phyloP scores from a whole-genome alignment of 1,139 yeast genomes.

The Pichia sp. region DNA sequence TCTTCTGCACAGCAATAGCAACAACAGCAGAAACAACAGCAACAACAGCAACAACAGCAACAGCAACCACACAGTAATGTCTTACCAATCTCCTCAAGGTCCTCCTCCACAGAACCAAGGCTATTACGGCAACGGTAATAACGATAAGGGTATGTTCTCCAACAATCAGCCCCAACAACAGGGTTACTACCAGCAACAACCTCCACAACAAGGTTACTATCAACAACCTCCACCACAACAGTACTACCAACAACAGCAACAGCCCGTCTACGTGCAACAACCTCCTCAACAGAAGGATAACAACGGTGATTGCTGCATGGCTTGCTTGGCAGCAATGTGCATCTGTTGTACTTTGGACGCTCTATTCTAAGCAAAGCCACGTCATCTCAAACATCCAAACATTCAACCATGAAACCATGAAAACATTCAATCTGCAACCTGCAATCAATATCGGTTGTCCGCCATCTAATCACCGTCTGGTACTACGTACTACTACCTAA shows the following conservation, averaged over 20 bases:
- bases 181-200: slow-evolving; percentile 25
- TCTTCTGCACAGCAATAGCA: too few relatives aligned
- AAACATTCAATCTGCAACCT: too few relatives aligned
- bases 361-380: slow-evolving; percentile 41
- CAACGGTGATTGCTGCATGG: slow-evolving; percentile 50
- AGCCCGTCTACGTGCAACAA: slow-evolving; percentile 64
- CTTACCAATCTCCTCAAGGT: slow-evolving; percentile 17
- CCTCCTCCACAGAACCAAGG: slow-evolving; percentile 21
- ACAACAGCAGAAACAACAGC: not conserved
- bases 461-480: too few relatives aligned
- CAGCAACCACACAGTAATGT: slow-evolving; percentile 2
- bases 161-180: slow-evolving; percentile 30
- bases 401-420: too few relatives aligned
- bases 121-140: slow-evolving; percentile 9
- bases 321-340: slow-evolving; percentile 68
- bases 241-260: slow-evolving; percentile 49
- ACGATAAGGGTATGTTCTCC: slow-evolving; percentile 13
- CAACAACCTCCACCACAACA: slow-evolving; percentile 36
- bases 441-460: too few relatives aligned
- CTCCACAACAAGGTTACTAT: slow-evolving; percentile 35
- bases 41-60: not conserved
- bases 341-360: slow-evolving; percentile 68
- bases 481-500: too few relatives aligned
- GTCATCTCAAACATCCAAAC: slow-evolving; percentile 7
- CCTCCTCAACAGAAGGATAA: slow-evolving; percentile 40